These are phyloP conservation scores for Lactarius hatsudake DNA, from an alignment of 768 basidiomycete genomes.

Conservation along the genomic window DNA sequence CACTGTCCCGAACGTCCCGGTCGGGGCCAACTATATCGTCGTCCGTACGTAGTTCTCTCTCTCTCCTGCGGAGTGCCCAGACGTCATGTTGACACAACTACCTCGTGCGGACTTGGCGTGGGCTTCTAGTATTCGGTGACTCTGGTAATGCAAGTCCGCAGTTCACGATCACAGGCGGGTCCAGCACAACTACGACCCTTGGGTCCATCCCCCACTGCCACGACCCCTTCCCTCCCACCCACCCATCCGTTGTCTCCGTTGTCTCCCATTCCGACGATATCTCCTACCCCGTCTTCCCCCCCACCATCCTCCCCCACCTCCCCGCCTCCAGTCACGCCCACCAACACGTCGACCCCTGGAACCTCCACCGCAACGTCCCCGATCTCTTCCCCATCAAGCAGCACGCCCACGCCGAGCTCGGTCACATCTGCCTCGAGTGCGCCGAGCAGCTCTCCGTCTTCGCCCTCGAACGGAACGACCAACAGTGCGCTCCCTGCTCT, in stretches of 20 bases:
- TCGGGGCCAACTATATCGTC: conserved; percentile 38
- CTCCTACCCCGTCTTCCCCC: background rate
- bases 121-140: conserved; percentile 45
- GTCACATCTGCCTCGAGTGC: background rate
- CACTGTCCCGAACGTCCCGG: conserved; percentile 38
- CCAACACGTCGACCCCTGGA: background rate
- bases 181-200: background rate
- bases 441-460: background rate
- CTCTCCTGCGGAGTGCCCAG: background rate
- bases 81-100: background rate
- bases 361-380: background rate
- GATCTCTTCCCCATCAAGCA: background rate
- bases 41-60: conserved; percentile 39
- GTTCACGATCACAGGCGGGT: conserved; percentile 36
- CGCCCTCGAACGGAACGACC: background rate
- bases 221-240: background rate
- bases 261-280: background rate
- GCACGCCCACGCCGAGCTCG: background rate
- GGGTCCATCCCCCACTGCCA: background rate
- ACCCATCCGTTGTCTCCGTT: background rate
- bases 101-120: background rate
- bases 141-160: conserved; percentile 44
- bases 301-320: background rate
- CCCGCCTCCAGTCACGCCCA: background rate
- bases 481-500: background rate